Evolutionary conservation across 495 filamentous ascomycete genomes (phyloP), one percentile per base, ranked within the genome.

Genomic region (Endocarpon pusillum): DNA sequence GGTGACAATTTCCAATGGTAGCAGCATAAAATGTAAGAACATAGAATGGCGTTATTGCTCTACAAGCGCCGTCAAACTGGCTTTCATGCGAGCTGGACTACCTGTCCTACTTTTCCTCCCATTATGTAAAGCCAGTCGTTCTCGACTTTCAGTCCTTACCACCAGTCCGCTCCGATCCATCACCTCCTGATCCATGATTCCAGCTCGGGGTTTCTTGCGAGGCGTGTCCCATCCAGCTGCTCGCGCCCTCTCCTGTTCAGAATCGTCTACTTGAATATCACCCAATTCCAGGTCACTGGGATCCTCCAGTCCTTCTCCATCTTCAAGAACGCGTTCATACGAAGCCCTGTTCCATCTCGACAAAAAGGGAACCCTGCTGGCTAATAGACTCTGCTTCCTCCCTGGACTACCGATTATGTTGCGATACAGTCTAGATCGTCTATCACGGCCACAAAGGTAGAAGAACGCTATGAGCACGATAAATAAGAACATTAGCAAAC

Each of bases 321-420:
- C 78, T 52, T 94, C 84, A 32, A 93, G 55, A 9, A 94, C 78
- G 12, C 82, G 74, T 51, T 94, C 85, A 43, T 94, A 94, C 6
- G 69, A 66, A 33, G 82, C 73, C 17, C 54, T 55, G 16, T 63
- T 56, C n/a, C n/a, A n/a, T 11, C 66, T 44, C 16, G 59, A 55
- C 3, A 78, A 63, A 36, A 81, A 59, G 2, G 69, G 57, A 2
- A 62, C 25, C 35, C 71, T 61, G 18, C 66, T 44, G 2, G 56
- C 55, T 5, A 74, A 63, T 18, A 73, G 51, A 25, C 67, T 59
- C 15, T 70, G 54, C 14, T 57, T 61, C 22, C 62, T 16, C 67
- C 62, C 28, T 69, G 44, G 17, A 72, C 53, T 0, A 59, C 26
- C 19, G 28, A 55, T 62, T 34, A 84, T 35, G 36, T 67, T 72